phyloP scores from a whole-genome alignment of 192 early-diverging fungal species.

The Spizellomyces sp. region DNA sequence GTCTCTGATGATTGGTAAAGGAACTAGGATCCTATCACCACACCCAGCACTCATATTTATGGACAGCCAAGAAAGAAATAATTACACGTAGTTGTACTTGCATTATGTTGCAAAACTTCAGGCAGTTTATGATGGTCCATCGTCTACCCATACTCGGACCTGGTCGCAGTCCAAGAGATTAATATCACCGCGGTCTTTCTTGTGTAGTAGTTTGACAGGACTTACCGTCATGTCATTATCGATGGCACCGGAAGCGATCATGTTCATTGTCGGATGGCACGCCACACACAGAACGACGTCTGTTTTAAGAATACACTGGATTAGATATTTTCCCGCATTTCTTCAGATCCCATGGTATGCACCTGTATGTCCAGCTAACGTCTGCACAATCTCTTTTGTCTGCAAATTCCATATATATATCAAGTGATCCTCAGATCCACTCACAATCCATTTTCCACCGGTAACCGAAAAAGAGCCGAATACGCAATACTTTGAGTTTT shows the following conservation, averaged over 20 bases:
- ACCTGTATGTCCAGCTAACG: conserved; percentile 90
- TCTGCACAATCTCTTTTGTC: conserved; percentile 92
- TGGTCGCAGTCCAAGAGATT: background rate
- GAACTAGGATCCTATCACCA: too few species aligned
- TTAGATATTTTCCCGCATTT: too few species aligned
- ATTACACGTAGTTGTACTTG: background rate
- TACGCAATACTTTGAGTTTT: conserved; percentile 89
- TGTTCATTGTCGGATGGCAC: conserved; percentile 92
- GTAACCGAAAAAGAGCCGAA: conserved; percentile 95
- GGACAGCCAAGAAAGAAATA: background rate
- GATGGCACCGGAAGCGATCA: conserved; percentile 93
- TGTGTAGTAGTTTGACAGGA: background rate
- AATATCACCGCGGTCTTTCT: background rate
- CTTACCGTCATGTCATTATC: conserved; percentile 76
- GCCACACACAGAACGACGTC: conserved; percentile 91
- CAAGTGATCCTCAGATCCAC: conserved; percentile 89
- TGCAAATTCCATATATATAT: conserved; percentile 99
- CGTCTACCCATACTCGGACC: conserved; percentile 24
- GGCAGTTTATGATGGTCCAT: background rate
- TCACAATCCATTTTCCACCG: conserved; percentile 93
- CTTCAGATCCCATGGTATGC: conserved; percentile 4
- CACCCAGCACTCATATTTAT: background rate
- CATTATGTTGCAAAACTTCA: background rate
- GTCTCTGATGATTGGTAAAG: too few species aligned
- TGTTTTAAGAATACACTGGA: conserved; percentile 13